Base-by-base conservation (phyloP, 192 early-diverging fungal genomes). In the Backusella psychrophila region DNA sequence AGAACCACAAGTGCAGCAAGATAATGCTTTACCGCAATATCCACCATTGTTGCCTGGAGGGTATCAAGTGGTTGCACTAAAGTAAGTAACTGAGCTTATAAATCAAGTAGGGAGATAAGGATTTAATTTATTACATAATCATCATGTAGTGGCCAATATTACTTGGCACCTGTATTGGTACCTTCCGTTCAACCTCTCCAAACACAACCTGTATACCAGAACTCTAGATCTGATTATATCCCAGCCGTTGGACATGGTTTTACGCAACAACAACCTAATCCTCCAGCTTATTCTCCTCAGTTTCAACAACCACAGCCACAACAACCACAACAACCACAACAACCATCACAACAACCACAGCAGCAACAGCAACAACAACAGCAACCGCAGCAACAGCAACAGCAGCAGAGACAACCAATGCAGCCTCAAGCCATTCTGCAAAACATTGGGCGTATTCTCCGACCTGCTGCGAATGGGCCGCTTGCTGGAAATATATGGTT, bases 401-500 rank as follows among this genome's bases (percentile, higher is more conserved):
- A 14, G 2, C 52, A 65, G 15, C 73, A 75, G 12, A 59, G 15
- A 8, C 53, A 41, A 2, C 53, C 29, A 66, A n/a, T 39, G 15
- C 73, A 66, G 36, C 73, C 46, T 5, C 49, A 53, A 33, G 38
- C 26, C 41, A 72, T 59, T 59, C 23, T 63, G 29, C 56, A 23
- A 63, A 63, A 63, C 56, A 68, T 68, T 19, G 33, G 34, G 2
- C 34, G 66, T 19, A 35, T 69, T 35, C 19, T 69, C 36, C 68
- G 68, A 69, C 68, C 68, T 7, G 56, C 56, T 8, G 56, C 56
- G 11, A 35, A 69, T 39, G 56, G 56, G 11, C 56, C 26, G 12
- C 8, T n/a, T 11, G 66, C 66, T 9, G 35, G 15, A 4, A 68
- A 68, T 1, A 72, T 91, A 3, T 91, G 88, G 89, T 69, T 93